A percentile compares a stretch with the other conserved stretches of the same genome.
Evolutionary conservation across 257 asterid species (phyloP).

Genomic region (Solanum chaucha): DNA sequence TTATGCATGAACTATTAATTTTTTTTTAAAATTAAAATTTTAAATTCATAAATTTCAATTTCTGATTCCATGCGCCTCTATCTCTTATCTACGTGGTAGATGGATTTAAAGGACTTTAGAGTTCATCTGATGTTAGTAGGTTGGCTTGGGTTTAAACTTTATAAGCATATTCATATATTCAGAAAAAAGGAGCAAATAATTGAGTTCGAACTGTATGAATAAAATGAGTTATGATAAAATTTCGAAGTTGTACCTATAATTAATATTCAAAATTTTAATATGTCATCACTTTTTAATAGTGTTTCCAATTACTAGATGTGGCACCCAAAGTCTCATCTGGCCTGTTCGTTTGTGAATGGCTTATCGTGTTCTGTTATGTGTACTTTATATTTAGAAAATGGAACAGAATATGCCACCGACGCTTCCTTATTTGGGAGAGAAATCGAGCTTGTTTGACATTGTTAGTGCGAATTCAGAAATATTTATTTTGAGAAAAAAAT

Average conservation of each 20-base stretch:
- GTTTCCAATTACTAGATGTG: not conserved
- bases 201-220: not conserved
- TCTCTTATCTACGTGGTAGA: not conserved
- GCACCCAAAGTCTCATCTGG: not conserved
- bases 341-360: not conserved
- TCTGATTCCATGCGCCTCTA: too few species aligned
- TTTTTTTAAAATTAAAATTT: not conserved
- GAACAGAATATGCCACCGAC: not conserved
- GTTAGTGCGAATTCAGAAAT: too few species aligned
- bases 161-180: not conserved
- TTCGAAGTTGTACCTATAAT: not conserved
- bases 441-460: not conserved
- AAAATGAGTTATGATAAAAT: not conserved
- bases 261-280: not conserved
- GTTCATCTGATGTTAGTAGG: not conserved
- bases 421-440: not conserved
- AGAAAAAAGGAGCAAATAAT: not conserved
- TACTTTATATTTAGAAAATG: not conserved
- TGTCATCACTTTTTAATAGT: not conserved
- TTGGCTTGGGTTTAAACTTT: not conserved
- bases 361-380: not conserved
- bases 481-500: too few species aligned
- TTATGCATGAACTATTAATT: too few species aligned
- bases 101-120: not conserved
- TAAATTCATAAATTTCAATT: too few species aligned